Evolutionary conservation across 164 flowering plant genomes (phyloP).

Genomic region (Vitis rupestris): DNA sequence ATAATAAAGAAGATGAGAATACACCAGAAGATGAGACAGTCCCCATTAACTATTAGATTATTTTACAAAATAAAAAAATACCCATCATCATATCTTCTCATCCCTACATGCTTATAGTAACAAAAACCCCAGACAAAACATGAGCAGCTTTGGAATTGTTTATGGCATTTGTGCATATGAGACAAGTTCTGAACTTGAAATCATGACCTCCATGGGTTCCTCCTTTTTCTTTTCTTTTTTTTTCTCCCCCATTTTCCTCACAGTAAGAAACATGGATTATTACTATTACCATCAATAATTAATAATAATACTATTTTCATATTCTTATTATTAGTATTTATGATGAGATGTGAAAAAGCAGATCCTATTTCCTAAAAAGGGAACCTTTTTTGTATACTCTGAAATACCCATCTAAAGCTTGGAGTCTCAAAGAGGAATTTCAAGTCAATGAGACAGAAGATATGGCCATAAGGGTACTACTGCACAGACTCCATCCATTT

Average conservation of each 20-base stretch:
- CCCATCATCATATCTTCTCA: conserved; percentile 19
- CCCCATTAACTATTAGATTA: neutral
- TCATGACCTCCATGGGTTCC: conserved; percentile 30
- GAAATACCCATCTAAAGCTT: conserved; percentile 40
- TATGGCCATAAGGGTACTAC: conserved; percentile 10
- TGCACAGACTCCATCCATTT: conserved; percentile 15
- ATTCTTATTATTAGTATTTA: conserved; percentile 9
- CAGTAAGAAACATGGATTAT: conserved; percentile 7
- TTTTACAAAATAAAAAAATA: conserved; percentile 1
- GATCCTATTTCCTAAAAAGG: conserved; percentile 50
- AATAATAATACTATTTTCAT: neutral
- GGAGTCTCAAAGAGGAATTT: conserved; percentile 31
- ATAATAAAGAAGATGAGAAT: too few relatives aligned
- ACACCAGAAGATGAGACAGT: conserved; percentile 10
- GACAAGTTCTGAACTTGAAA: conserved; percentile 34
- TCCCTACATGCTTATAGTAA: conserved; percentile 4
- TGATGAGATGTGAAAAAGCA: conserved; percentile 35
- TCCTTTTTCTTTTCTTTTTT: conserved; percentile 5
- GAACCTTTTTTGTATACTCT: conserved; percentile 38
- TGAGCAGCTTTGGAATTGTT: conserved; percentile 27
- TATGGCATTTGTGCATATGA: conserved; percentile 28
- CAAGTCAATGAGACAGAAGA: conserved; percentile 31
- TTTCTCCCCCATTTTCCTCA: neutral
- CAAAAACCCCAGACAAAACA: conserved; percentile 30
- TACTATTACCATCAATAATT: conserved; percentile 1